These are phyloP conservation scores for Xylaria sp. DNA, from an alignment of 2,329 filamentous ascomycete species.

Conservation along the genomic window DNA sequence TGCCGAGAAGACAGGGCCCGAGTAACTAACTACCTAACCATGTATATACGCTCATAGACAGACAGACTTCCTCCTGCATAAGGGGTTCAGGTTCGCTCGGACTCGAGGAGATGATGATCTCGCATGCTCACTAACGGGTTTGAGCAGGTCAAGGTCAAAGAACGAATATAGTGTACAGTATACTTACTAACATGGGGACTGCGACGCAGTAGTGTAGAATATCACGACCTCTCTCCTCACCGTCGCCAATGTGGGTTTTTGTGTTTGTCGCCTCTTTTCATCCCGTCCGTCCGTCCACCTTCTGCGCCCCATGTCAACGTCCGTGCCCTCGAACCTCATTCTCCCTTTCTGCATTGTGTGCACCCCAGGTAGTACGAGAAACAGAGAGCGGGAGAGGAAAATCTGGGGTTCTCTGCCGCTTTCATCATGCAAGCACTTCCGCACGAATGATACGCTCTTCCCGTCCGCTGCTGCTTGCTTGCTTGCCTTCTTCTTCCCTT, in stretches of 20 bases:
- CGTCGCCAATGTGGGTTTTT: constrained; percentile 18
- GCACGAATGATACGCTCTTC: constrained; percentile 19
- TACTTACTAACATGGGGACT: neutral
- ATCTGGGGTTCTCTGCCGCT: constrained; percentile 26
- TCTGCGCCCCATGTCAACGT: neutral
- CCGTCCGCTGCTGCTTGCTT: constrained; percentile 3
- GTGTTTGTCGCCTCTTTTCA: neutral
- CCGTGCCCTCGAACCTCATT: constrained; percentile 16
- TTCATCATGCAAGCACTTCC: constrained; percentile 32
- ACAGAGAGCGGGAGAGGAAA: constrained; percentile 3
- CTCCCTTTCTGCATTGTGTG: constrained; percentile 1
- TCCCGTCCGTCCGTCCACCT: constrained; percentile 9
- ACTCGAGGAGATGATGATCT: constrained; percentile 1
- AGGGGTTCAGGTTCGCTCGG: constrained; percentile 6
- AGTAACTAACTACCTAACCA: neutral
- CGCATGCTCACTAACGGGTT: constrained; percentile 23
- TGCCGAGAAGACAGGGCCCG: neutral
- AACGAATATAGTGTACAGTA: neutral
- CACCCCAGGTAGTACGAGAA: neutral
- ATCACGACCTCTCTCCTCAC: constrained; percentile 21
- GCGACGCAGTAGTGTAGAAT: neutral
- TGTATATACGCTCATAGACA: neutral
- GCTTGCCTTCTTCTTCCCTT: no score
- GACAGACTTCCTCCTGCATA: constrained; percentile 24
- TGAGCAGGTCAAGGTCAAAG: neutral